phyloP scores from a whole-genome alignment of 495 filamentous ascomycete species.

The Neurospora terricola region DNA sequence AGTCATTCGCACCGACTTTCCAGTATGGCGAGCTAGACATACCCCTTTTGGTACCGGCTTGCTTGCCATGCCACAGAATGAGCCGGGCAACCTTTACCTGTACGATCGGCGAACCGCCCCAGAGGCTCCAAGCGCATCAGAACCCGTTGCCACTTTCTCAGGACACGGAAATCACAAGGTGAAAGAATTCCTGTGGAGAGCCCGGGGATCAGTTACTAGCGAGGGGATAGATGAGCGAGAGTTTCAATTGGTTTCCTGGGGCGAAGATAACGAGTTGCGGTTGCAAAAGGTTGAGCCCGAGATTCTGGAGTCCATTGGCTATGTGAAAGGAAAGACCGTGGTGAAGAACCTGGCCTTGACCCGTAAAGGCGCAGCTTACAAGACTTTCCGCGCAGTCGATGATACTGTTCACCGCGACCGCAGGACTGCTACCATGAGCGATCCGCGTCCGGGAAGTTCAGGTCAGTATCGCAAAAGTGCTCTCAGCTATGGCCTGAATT shows the following conservation, averaged over 20 bases:
- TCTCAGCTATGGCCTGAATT: constrained; percentile 34
- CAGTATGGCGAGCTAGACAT: constrained; percentile 87
- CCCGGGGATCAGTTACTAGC: constrained; percentile 56
- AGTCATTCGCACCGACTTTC: constrained; percentile 70
- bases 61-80: constrained; percentile 84
- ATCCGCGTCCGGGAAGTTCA: constrained; percentile 34
- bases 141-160: constrained; percentile 63
- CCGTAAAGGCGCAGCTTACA: constrained; percentile 75
- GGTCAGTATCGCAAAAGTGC: constrained; percentile 31
- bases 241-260: constrained; percentile 92
- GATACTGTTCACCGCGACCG: constrained; percentile 38
- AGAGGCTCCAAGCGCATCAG: constrained; percentile 30
- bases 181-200: constrained; percentile 90
- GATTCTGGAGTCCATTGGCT: constrained; percentile 62
- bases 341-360: constrained; percentile 63
- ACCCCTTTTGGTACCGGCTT: constrained; percentile 85
- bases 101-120: constrained; percentile 56
- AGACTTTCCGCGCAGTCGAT: constrained; percentile 60
- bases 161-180: constrained; percentile 75
- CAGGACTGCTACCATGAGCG: constrained; percentile 40
- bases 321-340: constrained; percentile 56
- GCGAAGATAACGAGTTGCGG: constrained; percentile 70
- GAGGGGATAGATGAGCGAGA: constrained; percentile 77
- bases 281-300: constrained; percentile 64
- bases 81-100: constrained; percentile 73